Percentiles rank a stretch among this genome's conserved stretches.
Evolutionary conservation across 768 basidiomycete genomes (phyloP).

Genomic region (Leccinum obscurum): DNA sequence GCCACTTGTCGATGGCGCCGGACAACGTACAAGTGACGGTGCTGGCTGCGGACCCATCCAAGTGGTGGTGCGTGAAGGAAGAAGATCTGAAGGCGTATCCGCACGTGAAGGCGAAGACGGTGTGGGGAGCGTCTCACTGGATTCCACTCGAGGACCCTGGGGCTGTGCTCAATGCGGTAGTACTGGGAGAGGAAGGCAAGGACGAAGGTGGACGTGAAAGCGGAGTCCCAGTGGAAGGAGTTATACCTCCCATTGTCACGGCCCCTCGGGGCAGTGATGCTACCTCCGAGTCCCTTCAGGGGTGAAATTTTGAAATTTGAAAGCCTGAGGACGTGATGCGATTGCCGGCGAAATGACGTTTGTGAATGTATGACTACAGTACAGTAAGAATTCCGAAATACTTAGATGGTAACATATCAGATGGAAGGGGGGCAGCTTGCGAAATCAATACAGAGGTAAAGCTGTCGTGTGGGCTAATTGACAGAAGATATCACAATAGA

Average conservation of each 20-base stretch:
- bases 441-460: not conserved
- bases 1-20: conserved; percentile 2
- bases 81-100: conserved; percentile 9
- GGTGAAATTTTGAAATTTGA: too few relatives aligned
- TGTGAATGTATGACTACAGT: too few relatives aligned
- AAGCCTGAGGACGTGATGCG: too few relatives aligned
- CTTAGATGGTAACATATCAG: not conserved
- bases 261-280: too few relatives aligned
- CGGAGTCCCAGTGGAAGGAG: too few relatives aligned
- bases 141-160: conserved; percentile 16
- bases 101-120: conserved; percentile 3
- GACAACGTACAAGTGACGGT: conserved; percentile 11
- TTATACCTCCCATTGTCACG: too few relatives aligned
- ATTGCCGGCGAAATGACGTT: too few relatives aligned
- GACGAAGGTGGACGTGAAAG: too few relatives aligned
- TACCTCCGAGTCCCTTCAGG: too few relatives aligned
- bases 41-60: conserved; percentile 18
- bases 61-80: not conserved
- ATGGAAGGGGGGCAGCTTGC: not conserved
- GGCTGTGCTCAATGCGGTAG: conserved; percentile 15
- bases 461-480: too few relatives aligned
- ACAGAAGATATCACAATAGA: not conserved
- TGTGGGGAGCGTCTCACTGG: conserved; percentile 15
- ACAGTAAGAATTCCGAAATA: too few relatives aligned
- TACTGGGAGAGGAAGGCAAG: not conserved